Base-by-base conservation (phyloP, 2,329 filamentous ascomycete genomes). In the Alternaria burnsii region DNA sequence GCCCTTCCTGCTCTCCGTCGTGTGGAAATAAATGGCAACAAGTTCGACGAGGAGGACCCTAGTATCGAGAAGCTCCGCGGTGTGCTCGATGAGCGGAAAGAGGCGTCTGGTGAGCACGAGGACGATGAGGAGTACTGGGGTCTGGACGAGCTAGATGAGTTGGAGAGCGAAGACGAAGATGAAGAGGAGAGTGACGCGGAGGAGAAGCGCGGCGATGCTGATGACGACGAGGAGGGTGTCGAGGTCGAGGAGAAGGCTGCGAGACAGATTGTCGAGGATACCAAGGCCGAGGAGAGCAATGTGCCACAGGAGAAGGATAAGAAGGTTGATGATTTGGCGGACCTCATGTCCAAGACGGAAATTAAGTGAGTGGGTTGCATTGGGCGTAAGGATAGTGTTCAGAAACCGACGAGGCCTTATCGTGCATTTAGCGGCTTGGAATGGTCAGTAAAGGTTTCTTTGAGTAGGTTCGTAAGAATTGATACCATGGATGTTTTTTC, bases 11-110 rank as follows among this genome's bases (percentile, higher is more conserved):
- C 86, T 12, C 82, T 99, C 67, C 91, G 90, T 81, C 89, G 94
- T 71, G 87, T 99, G 51, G 95, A 98, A 81, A 83, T 99, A 68
- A 98, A 99, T 77, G 95, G 95, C 52, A 99, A 99, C 83, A 95
- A 93, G 76, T 97, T 99, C 71, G 83, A 86, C 9, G 94, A 97
- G 78, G 93, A 97, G 3, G 93, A 98, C 70, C 83, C 87, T 47
- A 87, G 87, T 28, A 85, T 97, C 42, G 80, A 87, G 62, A 84
- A 83, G 22, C 83, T 98, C 46, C 87, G 89, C 67, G 86, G 89
- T 42, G 62, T 78, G 52, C 83, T 97, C 26, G 89, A 92, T 59
- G 86, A 87, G 72, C 89, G 93, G 65, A 94, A 94, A 81, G 91
- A 94, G 76, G 76, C 77, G 55, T 76, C 76, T 53, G 72, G 71